These are phyloP conservation scores for Biscogniauxia sp. DNA, from an alignment of 2,329 filamentous ascomycete genomes.

Conservation along the genomic window DNA sequence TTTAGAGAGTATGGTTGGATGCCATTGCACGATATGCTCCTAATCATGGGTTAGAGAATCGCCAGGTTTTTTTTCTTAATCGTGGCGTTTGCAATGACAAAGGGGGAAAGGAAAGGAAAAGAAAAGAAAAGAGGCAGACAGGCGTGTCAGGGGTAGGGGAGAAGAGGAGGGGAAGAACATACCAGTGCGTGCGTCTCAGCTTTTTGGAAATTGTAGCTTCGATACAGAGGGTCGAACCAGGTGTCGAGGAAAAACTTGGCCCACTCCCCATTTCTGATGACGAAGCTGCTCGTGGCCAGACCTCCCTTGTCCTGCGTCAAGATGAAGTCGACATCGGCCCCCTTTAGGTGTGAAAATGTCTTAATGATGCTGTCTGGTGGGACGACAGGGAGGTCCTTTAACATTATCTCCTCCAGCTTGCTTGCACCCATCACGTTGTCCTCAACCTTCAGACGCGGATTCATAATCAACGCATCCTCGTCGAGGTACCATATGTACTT, in stretches of 20 bases:
- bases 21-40: conserved; percentile 94
- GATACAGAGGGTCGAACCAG: conserved; percentile 94
- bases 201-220: conserved; percentile 94
- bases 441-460: conserved; percentile 67
- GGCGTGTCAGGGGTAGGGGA: too few species aligned
- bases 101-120: not conserved
- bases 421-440: conserved; percentile 65
- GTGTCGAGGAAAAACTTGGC: conserved; percentile 88
- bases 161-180: conserved; percentile 32
- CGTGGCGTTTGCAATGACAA: not conserved
- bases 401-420: conserved; percentile 74
- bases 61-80: too few species aligned
- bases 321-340: conserved; percentile 75
- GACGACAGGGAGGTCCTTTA: conserved; percentile 81
- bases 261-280: conserved; percentile 84
- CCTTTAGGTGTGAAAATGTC: conserved; percentile 81
- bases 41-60: conserved; percentile 38
- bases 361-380: conserved; percentile 96
- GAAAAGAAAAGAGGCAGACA: conserved; percentile 9
- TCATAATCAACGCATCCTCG: conserved; percentile 84
- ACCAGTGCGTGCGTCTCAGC: conserved; percentile 89
- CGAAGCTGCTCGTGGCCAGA: conserved; percentile 71
- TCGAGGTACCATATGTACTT: conserved; percentile 87
- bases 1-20: conserved; percentile 89
- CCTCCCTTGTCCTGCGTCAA: conserved; percentile 83